Conservation (phyloP, 176 grass and related monocot species). For the Raddia guianensis region DNA sequence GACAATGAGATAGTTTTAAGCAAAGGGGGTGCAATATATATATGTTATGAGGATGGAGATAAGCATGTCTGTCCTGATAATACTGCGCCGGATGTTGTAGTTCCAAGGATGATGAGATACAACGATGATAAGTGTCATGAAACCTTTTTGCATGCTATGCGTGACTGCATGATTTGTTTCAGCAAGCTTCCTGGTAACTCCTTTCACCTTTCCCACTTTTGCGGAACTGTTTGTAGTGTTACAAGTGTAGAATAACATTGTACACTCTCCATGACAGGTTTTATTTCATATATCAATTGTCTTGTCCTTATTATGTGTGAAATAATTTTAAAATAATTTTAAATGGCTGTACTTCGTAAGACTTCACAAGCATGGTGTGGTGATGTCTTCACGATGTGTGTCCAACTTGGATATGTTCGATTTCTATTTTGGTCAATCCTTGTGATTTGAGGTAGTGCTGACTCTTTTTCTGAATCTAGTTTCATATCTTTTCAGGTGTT, state of each 20-base stretch:
- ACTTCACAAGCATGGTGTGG: neutral
- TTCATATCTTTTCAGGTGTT: constrained; percentile 48
- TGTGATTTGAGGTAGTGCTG: constrained; percentile 18
- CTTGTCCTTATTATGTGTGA: neutral
- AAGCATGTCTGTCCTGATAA: constrained; percentile 44
- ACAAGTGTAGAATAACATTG: constrained; percentile 1
- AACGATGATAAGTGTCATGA: constrained; percentile 56
- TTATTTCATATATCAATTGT: constrained; percentile 4
- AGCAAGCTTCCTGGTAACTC: constrained; percentile 55
- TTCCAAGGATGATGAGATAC: constrained; percentile 73
- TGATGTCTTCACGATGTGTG: constrained; percentile 4
- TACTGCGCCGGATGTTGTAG: constrained; percentile 50
- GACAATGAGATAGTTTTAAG: constrained; percentile 56
- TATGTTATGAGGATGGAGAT: constrained; percentile 43
- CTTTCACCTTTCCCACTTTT: constrained; percentile 4
- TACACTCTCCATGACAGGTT: neutral
- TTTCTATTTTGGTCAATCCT: constrained; percentile 21
- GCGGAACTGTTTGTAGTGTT: neutral
- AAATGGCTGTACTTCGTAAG: neutral
- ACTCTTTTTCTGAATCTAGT: constrained; percentile 29
- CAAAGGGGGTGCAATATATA: constrained; percentile 16
- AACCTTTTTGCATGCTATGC: constrained; percentile 63
- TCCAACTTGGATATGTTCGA: constrained; percentile 26
- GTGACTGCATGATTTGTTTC: constrained; percentile 76
- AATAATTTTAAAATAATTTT: constrained; percentile 17